Evolutionary conservation across 1,139 yeast species (phyloP).

Genomic region (Diutina pseudorugosa): DNA sequence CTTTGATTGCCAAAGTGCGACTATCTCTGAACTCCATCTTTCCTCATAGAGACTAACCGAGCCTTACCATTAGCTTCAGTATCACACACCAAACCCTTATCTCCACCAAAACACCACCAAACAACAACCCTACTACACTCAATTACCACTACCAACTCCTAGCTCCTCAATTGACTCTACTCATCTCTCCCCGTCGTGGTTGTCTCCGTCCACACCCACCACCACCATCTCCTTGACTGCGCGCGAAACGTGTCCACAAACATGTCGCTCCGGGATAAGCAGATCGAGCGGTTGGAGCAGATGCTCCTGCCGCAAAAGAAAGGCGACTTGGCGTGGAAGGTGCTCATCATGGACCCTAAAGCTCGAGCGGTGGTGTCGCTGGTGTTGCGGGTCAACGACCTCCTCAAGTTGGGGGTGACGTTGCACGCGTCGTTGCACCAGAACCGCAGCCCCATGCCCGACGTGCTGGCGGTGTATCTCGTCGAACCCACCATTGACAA

Average conservation of each 20-base stretch:
- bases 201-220: too few relatives aligned
- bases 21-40: too few relatives aligned
- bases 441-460: conserved; percentile 70
- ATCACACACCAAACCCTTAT: too few relatives aligned
- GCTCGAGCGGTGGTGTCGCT: conserved; percentile 83
- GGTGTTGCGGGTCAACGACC: conserved; percentile 80
- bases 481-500: conserved; percentile 80
- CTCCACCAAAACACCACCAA: too few relatives aligned
- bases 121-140: too few relatives aligned
- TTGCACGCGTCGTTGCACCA: conserved; percentile 67
- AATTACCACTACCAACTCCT: too few relatives aligned
- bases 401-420: conserved; percentile 80
- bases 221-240: too few relatives aligned
- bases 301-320: conserved; percentile 14
- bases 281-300: conserved; percentile 4
- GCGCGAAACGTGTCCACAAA: conserved; percentile 1
- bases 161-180: too few relatives aligned
- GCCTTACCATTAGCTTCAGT: too few relatives aligned
- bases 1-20: too few relatives aligned
- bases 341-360: conserved; percentile 67
- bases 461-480: conserved; percentile 89
- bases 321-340: conserved; percentile 81
- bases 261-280: conserved; percentile 3
- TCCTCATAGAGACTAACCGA: too few relatives aligned
- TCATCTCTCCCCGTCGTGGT: too few relatives aligned